Base-by-base conservation (phyloP, 306 rosid species). In the Mucuna pruriens region DNA sequence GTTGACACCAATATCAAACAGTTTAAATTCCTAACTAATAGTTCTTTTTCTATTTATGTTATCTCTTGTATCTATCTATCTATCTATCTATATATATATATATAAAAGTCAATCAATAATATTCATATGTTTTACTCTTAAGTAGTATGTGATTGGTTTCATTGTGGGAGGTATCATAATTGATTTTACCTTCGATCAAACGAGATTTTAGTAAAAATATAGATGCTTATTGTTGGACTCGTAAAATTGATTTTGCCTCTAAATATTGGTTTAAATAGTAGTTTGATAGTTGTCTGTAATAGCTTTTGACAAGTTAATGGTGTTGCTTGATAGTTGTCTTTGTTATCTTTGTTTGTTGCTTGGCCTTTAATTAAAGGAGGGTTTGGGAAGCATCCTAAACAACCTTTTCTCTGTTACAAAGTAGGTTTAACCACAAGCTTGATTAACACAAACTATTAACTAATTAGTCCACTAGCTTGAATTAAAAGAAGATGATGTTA, bases 341-440 rank as follows among this genome's bases (percentile, higher is more conserved):
- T 79, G 82, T 82, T 77, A 76, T 82, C 85, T 83, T 76, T 88
- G 76, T 78, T 85, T 69, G 15, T 87, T 34, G 82, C 52, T 74
- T 31, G 87, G 42, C 84, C 88, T 79, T 85, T 87, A 83, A 61
- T 83, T 81, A 70, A 81, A 23, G 75, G 67, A 67, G 91, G 88
- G 52, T 86, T 78, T 71, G 83, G 70, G 85, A 81, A 82, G 88
- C 91, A 84, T 86, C 97, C 96, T 81, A 87, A 80, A 84, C 98
- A 90, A 87, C 99, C 90, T 87, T 98, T 95, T 95, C 75, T 88
- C 99, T 93, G 97, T 93, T 91, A 63, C 89, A 91, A 90, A 86
- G 84, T 61, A 86, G 91, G 88, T 91, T 76, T 70, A 79, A 85
- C 85, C 90, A 76, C 74, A 79, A 79, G 74, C 89, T 33, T 85